These are phyloP conservation scores for Taphrina deformans DNA, from an alignment of 1,139 yeast species.

Conservation along the genomic window DNA sequence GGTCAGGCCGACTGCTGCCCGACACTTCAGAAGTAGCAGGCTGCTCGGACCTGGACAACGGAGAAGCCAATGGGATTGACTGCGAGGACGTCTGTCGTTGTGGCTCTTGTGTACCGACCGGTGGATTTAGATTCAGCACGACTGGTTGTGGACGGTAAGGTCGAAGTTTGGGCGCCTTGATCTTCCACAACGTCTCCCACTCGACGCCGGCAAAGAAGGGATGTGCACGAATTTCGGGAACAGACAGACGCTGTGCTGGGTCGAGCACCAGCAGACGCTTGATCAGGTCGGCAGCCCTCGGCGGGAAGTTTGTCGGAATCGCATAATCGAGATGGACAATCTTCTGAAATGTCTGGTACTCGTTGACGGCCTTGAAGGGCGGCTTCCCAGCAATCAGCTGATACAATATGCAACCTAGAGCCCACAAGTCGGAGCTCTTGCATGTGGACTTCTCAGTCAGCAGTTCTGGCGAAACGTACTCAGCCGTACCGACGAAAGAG, in stretches of 20 bases:
- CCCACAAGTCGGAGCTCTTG: slow-evolving; percentile 91
- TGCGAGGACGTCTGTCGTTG: background rate
- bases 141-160: slow-evolving; percentile 25
- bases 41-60: background rate
- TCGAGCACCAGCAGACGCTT: slow-evolving; percentile 65
- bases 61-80: background rate
- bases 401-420: slow-evolving; percentile 87
- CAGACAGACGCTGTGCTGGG: slow-evolving; percentile 65
- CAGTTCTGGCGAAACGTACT: slow-evolving; percentile 88
- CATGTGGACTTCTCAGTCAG: slow-evolving; percentile 81
- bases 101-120: background rate
- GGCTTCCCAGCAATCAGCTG: slow-evolving; percentile 95
- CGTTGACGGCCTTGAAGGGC: slow-evolving; percentile 95
- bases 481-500: slow-evolving; percentile 88
- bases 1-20: background rate
- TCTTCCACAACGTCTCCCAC: slow-evolving; percentile 30
- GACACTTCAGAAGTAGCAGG: background rate
- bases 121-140: background rate
- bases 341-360: slow-evolving; percentile 89
- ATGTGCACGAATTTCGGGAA: slow-evolving; percentile 68
- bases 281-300: slow-evolving; percentile 67
- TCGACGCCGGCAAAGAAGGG: slow-evolving; percentile 63
- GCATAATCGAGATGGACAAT: slow-evolving; percentile 80
- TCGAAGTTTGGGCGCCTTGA: slow-evolving; percentile 29
- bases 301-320: slow-evolving; percentile 75